These are phyloP conservation scores for Fragaria iinumae DNA, from an alignment of 306 rosid species.

Conservation along the genomic window DNA sequence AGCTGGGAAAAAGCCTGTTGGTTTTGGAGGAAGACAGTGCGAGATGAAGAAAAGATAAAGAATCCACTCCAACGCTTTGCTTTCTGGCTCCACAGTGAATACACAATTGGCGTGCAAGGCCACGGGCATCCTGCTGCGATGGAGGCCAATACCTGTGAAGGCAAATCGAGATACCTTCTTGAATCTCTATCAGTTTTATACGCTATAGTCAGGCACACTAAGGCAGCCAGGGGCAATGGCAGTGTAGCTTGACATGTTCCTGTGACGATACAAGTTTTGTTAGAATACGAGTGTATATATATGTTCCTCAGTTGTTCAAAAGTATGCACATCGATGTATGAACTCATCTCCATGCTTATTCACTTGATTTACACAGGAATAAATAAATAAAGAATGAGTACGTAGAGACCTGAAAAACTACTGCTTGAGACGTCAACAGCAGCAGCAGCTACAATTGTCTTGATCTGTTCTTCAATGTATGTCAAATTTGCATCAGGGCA, in stretches of 20 bases:
- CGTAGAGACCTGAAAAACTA: constrained; percentile 56
- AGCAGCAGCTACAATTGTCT: constrained; percentile 78
- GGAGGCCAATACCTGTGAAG: constrained; percentile 72
- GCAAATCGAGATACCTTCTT: constrained; percentile 72
- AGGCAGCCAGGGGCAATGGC: constrained; percentile 94
- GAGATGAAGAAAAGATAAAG: constrained; percentile 82
- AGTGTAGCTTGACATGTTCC: constrained; percentile 82
- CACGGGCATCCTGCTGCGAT: constrained; percentile 93
- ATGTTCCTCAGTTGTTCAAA: not conserved
- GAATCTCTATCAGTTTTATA: constrained; percentile 78
- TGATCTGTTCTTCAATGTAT: constrained; percentile 75
- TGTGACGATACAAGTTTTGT: constrained; percentile 24
- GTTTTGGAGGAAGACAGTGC: constrained; percentile 86
- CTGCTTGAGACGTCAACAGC: constrained; percentile 81
- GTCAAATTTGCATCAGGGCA: constrained; percentile 87
- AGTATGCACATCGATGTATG: not conserved
- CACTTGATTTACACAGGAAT: not conserved
- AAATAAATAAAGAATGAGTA: constrained; percentile 1
- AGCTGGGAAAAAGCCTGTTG: constrained; percentile 69
- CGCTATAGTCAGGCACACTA: constrained; percentile 89
- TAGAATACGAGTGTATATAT: not conserved
- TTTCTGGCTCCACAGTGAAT: constrained; percentile 95
- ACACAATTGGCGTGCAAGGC: constrained; percentile 98
- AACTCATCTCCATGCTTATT: not conserved
- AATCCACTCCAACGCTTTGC: constrained; percentile 90